Base-by-base conservation (phyloP, 352 stramenopile genomes). In the Pythium sukuiense region DNA sequence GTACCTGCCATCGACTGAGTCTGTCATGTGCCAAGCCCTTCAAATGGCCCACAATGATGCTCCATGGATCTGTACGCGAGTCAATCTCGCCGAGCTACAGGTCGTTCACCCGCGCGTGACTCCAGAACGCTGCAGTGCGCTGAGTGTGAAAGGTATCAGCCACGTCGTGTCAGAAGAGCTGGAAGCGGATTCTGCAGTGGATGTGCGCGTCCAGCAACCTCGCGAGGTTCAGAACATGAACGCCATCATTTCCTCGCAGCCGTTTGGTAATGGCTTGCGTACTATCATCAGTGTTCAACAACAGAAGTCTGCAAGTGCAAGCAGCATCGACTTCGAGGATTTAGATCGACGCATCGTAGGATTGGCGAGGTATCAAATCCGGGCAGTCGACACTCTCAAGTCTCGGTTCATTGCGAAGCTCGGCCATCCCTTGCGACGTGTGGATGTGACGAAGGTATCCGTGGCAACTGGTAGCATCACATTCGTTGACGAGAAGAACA, bases 1-100 rank as follows among this genome's bases (percentile, higher is more conserved):
- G 6, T 87, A 81, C 32, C 57, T 92, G 20, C 86, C 83, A 2
- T 88, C 77, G 9, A 77, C 67, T 11, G 69, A 57, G n/a, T 87
- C 81, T 16, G 65, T 82, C 24, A 85, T 92, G 70, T 69, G 87
- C 35, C 76, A 77, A 12, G 74, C 88, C 57, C 32, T 83, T 9
- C 66, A 74, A 49, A 91, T 92, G 79, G 83, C 79, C 16, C 81
- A 83, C 62, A 92, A 92, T 57, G 82, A 94, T 52, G 83, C 84
- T 13, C 76, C 80, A 29, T 86, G 80, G 64, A 73, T 92, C 7
- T 89, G 79, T 32, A 70, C 76, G 26, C 76, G 82, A 29, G 80
- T 94, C 63, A 65, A 89, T 58, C 63, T 92, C 32, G 77, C 76
- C 0, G 66, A 89, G 49, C 52, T 92, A 43, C 77, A 90, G 56